phyloP scores from a whole-genome alignment of 2,329 filamentous ascomycete genomes.

The Apiospora pterosperma region DNA sequence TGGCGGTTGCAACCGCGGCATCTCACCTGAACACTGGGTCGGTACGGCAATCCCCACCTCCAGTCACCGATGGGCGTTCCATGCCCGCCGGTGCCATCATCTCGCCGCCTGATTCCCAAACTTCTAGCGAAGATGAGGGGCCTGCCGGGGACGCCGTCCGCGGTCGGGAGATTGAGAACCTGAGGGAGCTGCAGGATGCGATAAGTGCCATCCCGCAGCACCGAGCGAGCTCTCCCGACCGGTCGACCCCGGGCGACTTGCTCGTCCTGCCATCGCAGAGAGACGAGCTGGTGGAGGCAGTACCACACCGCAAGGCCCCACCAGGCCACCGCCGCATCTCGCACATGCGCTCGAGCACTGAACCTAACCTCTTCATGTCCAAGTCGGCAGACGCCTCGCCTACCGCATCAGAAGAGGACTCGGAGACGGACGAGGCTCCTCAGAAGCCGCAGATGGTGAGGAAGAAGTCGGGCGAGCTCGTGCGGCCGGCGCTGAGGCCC shows the following conservation, averaged over 20 bases:
- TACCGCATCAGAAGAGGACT: constrained; percentile 60
- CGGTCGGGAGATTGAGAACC: constrained; percentile 47
- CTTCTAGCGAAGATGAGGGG: constrained; percentile 76
- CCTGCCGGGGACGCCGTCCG: constrained; percentile 34
- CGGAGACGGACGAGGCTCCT: constrained; percentile 50
- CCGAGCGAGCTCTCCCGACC: constrained; percentile 53
- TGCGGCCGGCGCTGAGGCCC: constrained; percentile 83
- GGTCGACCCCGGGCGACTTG: constrained; percentile 32
- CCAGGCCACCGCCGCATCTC: constrained; percentile 39
- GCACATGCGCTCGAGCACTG: constrained; percentile 54
- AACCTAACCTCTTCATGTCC: constrained; percentile 45
- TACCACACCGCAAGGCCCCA: constrained; percentile 47
- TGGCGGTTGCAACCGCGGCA: constrained; percentile 46
- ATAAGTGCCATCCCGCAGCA: constrained; percentile 75
- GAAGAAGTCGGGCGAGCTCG: constrained; percentile 97
- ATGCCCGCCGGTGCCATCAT: constrained; percentile 85
- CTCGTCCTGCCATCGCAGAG: constrained; percentile 34
- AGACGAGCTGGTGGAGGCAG: constrained; percentile 28
- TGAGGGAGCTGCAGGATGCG: constrained; percentile 74
- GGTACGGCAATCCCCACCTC: constrained; percentile 80
- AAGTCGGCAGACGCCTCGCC: constrained; percentile 48
- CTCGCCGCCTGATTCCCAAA: constrained; percentile 78
- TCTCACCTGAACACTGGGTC: constrained; percentile 39
- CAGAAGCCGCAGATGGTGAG: constrained; percentile 88
- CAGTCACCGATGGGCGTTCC: constrained; percentile 64